Base-by-base conservation (phyloP, 208 protist genomes). In the Strigomonas galati region DNA sequence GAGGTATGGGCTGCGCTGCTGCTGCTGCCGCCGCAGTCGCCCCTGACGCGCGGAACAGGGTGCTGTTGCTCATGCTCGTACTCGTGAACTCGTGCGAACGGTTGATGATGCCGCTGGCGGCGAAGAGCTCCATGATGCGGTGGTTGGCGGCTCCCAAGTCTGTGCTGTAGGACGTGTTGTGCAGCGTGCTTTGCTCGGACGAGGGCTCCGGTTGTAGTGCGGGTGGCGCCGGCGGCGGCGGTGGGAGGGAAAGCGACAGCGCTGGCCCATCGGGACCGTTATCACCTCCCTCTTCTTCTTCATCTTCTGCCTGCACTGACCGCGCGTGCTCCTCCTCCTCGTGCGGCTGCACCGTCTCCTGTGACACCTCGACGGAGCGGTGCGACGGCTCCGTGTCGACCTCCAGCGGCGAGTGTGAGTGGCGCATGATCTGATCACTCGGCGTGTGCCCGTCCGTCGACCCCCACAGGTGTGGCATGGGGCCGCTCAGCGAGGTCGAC, bases 51-150 rank as follows among this genome's bases (percentile, higher is more conserved):
- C 40, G 40, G 9, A 46, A 15, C 40, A n/a, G 40, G 1, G 40
- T 15, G 40, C 40, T 46, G 14, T 19, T 19, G 40, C 40, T 46
- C 3, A 46, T 19, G 40, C 40, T 46, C 3, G 3, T 19, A 19
- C 40, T 46, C 10, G 40, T 46, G 40, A 46, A 46, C 14, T 46
- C 40, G 40, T 46, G 40, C 40, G 40, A 46, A 15, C 40, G 40
- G 40, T 46, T 46, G 27, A 19, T 23, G 17, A 52, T 28, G 46
- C 37, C 54, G 3, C 71, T 62, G 30, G 53, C 43, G 12, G 69
- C 67, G 44, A 81, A 83, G 35, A 83, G 70, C 14, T 60, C 78
- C 19, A 71, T 35, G 24, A 83, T 79, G 51, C 78, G 73, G 24
- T 56, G 63, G 6, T 66, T 76, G 43, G 76, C 62, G 7, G 43